A percentile compares a stretch with the other conserved stretches of the same genome.
These are phyloP conservation scores for Fennellomyces sp. DNA, from an alignment of 371 early-diverging fungal species.

Conservation along the genomic window DNA sequence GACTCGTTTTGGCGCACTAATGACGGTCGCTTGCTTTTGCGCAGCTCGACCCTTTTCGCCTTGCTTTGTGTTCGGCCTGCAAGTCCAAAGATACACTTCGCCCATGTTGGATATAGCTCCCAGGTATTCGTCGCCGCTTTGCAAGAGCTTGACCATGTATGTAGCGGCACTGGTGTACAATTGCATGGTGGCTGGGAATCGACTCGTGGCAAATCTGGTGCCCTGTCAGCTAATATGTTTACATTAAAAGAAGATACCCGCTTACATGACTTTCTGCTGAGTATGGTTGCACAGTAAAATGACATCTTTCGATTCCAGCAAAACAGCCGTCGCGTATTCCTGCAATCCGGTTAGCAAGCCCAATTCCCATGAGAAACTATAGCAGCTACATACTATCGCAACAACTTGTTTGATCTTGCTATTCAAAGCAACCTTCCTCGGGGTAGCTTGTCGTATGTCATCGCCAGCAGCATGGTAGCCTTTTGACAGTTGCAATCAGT, in stretches of 20 bases:
- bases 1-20: conserved; percentile 39
- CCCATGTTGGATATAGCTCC: conserved; percentile 55
- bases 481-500: too few relatives aligned
- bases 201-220: conserved; percentile 39
- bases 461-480: conserved; percentile 56
- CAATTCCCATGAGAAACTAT: background rate
- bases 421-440: conserved; percentile 56
- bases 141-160: conserved; percentile 28
- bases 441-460: conserved; percentile 38
- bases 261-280: conserved; percentile 51
- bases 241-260: background rate
- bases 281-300: conserved; percentile 48
- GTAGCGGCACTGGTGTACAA: conserved; percentile 22
- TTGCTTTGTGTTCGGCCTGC: background rate
- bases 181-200: conserved; percentile 49
- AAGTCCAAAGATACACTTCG: conserved; percentile 59
- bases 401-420: conserved; percentile 50
- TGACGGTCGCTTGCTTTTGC: conserved; percentile 1
- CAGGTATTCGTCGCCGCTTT: conserved; percentile 49
- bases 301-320: conserved; percentile 49
- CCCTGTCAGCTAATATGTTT: background rate
- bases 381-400: conserved; percentile 39
- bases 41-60: background rate
- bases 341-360: conserved; percentile 6
- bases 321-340: conserved; percentile 58